Base-by-base conservation (phyloP, 2,329 filamentous ascomycete genomes). In the Aspergillus phoenicis region DNA sequence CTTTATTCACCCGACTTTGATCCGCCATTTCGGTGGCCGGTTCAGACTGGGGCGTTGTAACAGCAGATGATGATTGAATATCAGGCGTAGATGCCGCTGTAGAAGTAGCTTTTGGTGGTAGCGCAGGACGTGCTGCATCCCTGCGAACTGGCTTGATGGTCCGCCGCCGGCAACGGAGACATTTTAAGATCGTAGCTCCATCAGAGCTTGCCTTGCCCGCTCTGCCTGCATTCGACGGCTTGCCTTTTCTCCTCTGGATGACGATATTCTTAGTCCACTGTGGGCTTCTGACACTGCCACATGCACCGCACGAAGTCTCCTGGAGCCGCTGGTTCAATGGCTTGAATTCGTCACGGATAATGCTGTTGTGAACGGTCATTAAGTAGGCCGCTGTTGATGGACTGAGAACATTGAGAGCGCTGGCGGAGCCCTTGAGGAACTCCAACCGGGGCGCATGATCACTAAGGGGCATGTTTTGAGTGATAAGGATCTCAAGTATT, bases 361-460 rank as follows among this genome's bases (percentile, higher is more conserved):
- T 69, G 20, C 62, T 69, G 59, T 76, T 77, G 68, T 78, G 76
- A n/a, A 70, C 67, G 13, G 64, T 65, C 64, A 77, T 67, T 30
- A 81, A 68, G 72, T 80, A 68, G 13, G 76, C 72, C 2, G 79
- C 72, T n/a, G 77, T 80, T 11, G 78, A 78, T 17, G 75, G 73
- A 59, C 75, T 77, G 17, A 66, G 57, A 8, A 66, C 60, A 39
- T 65, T 66, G 53, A 79, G 64, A 33, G 70, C 67, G 58, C 66
- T 65, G 3, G 76, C 76, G 20, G 78, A 73, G 45, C 72, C 65
- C 62, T 66, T 73, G n/a, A 81, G 65, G 62, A 77, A 80, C 43
- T 71, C 66, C 61, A 79, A 64, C 33, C 69, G 68, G 49, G 72
- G 59, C 7, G 68, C 43, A 58, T 67, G 61, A 33, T 70, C 67